Evolutionary conservation across 108 stramenopile species (phyloP).

Genomic region (Phaeodactylum tricornutum): DNA sequence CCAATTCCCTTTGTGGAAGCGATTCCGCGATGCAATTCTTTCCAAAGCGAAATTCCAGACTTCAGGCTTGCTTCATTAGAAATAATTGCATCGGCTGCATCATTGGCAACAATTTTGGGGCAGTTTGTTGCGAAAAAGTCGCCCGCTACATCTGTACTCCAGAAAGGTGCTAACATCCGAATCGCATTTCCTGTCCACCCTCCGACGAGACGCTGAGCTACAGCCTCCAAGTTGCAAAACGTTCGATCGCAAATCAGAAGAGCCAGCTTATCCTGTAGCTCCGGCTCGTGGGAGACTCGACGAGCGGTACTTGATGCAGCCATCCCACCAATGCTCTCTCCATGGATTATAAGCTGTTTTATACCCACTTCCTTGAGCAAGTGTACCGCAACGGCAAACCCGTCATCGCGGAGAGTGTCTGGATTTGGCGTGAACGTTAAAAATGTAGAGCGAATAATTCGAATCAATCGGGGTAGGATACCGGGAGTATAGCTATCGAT

Average conservation of each 20-base stretch:
- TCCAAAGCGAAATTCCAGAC: slow-evolving; percentile 62
- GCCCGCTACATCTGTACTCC: slow-evolving; percentile 74
- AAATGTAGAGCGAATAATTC: slow-evolving; percentile 36
- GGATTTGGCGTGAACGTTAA: slow-evolving; percentile 54
- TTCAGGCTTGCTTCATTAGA: slow-evolving; percentile 73
- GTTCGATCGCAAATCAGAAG: slow-evolving; percentile 81
- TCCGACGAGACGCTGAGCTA: slow-evolving; percentile 74
- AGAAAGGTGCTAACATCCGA: slow-evolving; percentile 57
- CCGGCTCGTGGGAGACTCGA: slow-evolving; percentile 18
- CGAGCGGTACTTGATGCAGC: slow-evolving; percentile 70
- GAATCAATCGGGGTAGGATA: slow-evolving; percentile 27
- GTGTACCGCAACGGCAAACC: slow-evolving; percentile 42
- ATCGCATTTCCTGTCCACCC: slow-evolving; percentile 78
- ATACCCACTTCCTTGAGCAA: slow-evolving; percentile 45
- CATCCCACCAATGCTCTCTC: slow-evolving; percentile 82
- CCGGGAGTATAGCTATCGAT: slow-evolving; percentile 19
- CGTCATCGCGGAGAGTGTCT: slow-evolving; percentile 64
- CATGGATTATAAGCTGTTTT: slow-evolving; percentile 60
- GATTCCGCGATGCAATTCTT: slow-evolving; percentile 46
- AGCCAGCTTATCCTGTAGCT: slow-evolving; percentile 16
- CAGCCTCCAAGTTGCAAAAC: slow-evolving; percentile 79
- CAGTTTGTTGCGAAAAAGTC: slow-evolving; percentile 72
- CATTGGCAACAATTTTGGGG: slow-evolving; percentile 75
- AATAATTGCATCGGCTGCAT: slow-evolving; percentile 77
- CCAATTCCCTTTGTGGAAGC: slow-evolving; percentile 42